Base-by-base conservation (phyloP, 2,329 filamentous ascomycete genomes). In the Sordariomycetes sp. region DNA sequence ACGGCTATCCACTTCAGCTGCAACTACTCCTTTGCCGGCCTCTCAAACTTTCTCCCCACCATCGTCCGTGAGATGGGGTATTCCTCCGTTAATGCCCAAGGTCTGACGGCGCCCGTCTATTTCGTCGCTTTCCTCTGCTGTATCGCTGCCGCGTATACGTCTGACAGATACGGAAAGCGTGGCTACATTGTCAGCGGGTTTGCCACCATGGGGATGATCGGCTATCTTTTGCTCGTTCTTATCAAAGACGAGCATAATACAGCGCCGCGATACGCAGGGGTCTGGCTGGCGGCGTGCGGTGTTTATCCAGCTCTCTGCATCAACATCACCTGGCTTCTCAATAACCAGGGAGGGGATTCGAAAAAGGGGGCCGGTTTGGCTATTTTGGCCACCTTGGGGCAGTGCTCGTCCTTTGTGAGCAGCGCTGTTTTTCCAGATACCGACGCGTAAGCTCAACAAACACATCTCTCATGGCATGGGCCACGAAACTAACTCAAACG, bases 21-120 rank as follows among this genome's bases (percentile, higher is more conserved):
- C 62, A 72, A 72, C 58, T 66, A 64, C 58, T 67, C 68, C 20
- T 76, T 74, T 58, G 70, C 71, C 0, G 68, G 66, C 1, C 63
- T 76, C 3, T 70, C 73, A 3, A 71, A 71, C 22, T 76, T 73
- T 53, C 65, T 76, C 1, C 73, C 73, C 1, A 74, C 72, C 6
- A 74, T 76, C 52, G 62, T 75, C 11, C 37, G 67, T 28, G 67
- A 70, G 25, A 70, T 76, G 68, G 73, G 73, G 3, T 74, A 71
- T 58, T 69, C 66, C 0, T 65, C 65, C 3, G 60, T 75, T 57
- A 64, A 71, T 28, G 71, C 73, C 0, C 72, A 76, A 59, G 74
- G 74, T 0, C 64, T 76, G 0, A 67, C 71, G 0, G 74, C 74
- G 1, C 73, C 73, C 1, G 68, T 72, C 2, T 76, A 76, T 59